phyloP scores from a whole-genome alignment of 179 eudicot species.

The Silene noctiflora region DNA sequence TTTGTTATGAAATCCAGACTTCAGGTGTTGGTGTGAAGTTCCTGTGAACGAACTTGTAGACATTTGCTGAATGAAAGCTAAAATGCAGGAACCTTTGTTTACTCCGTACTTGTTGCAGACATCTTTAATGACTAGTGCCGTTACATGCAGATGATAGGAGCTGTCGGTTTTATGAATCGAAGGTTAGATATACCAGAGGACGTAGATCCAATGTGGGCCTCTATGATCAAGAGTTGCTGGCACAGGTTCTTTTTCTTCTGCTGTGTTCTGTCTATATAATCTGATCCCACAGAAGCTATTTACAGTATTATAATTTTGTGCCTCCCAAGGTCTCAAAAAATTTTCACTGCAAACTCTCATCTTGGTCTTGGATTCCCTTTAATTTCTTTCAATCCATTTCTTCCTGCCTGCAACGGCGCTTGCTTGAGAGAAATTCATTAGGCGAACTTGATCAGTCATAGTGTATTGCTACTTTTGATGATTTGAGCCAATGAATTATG shows the following conservation, averaged over 20 bases:
- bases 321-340: background rate
- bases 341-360: background rate
- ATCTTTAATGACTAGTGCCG: background rate
- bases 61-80: too few relatives aligned
- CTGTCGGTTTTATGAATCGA: slow-evolving; percentile 98
- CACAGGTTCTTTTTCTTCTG: slow-evolving; percentile 45
- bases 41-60: too few relatives aligned
- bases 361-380: too few relatives aligned
- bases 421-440: background rate
- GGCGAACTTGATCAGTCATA: background rate
- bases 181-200: slow-evolving; percentile 83
- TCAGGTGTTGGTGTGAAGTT: too few relatives aligned
- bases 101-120: too few relatives aligned
- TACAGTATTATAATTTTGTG: background rate
- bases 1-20: too few relatives aligned
- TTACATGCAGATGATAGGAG: slow-evolving; percentile 76
- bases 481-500: background rate
- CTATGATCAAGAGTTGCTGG: slow-evolving; percentile 91
- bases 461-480: background rate
- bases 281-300: background rate
- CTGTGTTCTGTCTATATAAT: background rate
- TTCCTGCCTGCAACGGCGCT: too few relatives aligned
- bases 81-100: too few relatives aligned
- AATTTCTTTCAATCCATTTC: too few relatives aligned
- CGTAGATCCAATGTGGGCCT: slow-evolving; percentile 73